A percentile compares a stretch with the other conserved stretches of the same genome.
phyloP scores from a whole-genome alignment of 305 asterid species.

The Andrographis paniculata region DNA sequence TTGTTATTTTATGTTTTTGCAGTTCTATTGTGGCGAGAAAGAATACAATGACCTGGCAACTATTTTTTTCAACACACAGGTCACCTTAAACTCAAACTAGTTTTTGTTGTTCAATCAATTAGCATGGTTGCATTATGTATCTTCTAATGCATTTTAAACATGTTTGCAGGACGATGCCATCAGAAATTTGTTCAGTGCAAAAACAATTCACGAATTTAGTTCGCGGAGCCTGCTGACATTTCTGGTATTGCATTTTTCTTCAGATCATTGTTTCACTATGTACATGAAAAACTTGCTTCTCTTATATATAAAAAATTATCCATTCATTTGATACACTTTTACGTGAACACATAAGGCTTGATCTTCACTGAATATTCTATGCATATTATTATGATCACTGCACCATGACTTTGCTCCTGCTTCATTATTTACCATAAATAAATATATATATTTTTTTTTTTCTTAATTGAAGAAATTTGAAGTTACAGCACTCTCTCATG shows the following conservation, averaged over 20 bases:
- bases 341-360: background rate
- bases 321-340: background rate
- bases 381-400: background rate
- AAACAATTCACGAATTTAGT: slow-evolving; percentile 89
- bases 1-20: slow-evolving; percentile 22
- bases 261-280: slow-evolving; percentile 10
- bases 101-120: background rate
- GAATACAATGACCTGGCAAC: slow-evolving; percentile 98
- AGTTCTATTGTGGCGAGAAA: slow-evolving; percentile 76
- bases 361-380: background rate
- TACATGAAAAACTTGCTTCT: slow-evolving; percentile 2
- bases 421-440: too few species aligned
- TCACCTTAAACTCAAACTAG: slow-evolving; percentile 20
- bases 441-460: too few species aligned
- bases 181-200: slow-evolving; percentile 95
- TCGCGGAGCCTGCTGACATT: slow-evolving; percentile 84
- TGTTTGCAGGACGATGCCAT: slow-evolving; percentile 93
- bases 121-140: slow-evolving; percentile 4
- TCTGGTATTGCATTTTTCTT: slow-evolving; percentile 44
- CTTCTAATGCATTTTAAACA: slow-evolving; percentile 25
- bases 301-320: too few species aligned
- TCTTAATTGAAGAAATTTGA: too few species aligned
- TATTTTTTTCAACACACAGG: slow-evolving; percentile 97
- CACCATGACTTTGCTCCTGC: too few species aligned
- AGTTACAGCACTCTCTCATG: too few species aligned